Evolutionary conservation across 192 early-diverging fungal species (phyloP).

Genomic region (Linnemannia exigua): DNA sequence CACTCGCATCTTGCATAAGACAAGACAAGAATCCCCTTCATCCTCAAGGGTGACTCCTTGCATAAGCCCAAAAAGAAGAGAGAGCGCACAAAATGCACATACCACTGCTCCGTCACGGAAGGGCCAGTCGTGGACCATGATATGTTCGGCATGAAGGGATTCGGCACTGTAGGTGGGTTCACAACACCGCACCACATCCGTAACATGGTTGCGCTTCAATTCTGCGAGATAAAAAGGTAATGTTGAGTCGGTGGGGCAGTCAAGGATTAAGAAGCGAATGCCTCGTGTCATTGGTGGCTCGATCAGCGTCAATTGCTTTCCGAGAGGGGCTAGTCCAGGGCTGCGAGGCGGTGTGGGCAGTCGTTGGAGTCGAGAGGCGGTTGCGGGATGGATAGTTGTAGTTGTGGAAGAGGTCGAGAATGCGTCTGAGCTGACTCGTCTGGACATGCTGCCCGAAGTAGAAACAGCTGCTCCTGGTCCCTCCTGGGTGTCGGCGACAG

Average conservation of each 20-base stretch:
- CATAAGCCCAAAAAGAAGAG: background rate
- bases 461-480: background rate
- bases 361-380: conserved; percentile 30
- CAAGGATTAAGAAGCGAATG: conserved; percentile 91
- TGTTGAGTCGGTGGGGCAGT: conserved; percentile 90
- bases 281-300: conserved; percentile 65
- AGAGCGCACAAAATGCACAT: conserved; percentile 28
- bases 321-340: conserved; percentile 59
- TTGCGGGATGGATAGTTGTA: conserved; percentile 24
- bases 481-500: too few relatives aligned
- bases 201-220: conserved; percentile 80
- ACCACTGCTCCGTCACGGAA: conserved; percentile 92
- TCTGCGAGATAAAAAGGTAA: conserved; percentile 82
- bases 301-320: conserved; percentile 76
- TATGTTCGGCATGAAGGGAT: conserved; percentile 69
- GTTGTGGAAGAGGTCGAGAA: conserved; percentile 9
- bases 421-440: conserved; percentile 26
- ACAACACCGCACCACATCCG: conserved; percentile 93
- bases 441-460: conserved; percentile 9
- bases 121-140: conserved; percentile 89
- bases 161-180: conserved; percentile 86
- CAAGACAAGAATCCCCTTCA: background rate
- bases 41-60: background rate
- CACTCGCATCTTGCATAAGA: background rate
- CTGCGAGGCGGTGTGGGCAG: conserved; percentile 55